phyloP scores from a whole-genome alignment of 2,329 filamentous ascomycete genomes.

The Aphanocladium album region DNA sequence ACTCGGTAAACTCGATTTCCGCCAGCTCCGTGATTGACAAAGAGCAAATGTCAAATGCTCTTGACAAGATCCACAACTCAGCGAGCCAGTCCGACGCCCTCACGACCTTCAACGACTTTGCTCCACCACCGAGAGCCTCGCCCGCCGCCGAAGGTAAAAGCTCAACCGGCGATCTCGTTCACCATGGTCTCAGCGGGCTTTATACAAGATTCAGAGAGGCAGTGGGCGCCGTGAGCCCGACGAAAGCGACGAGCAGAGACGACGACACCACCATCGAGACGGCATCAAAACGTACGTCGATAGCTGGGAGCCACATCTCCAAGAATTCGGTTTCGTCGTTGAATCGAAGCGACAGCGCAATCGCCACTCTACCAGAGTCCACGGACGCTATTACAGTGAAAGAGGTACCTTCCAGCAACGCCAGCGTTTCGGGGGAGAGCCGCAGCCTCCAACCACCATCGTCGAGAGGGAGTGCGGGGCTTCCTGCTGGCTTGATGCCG shows the following conservation, averaged over 20 bases:
- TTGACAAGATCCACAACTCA: conserved; percentile 83
- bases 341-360: conserved; percentile 35
- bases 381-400: neutral
- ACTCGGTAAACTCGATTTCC: conserved; percentile 38
- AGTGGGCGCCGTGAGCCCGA: conserved; percentile 61
- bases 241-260: conserved; percentile 32
- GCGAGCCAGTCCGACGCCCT: conserved; percentile 81
- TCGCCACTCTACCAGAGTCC: conserved; percentile 14
- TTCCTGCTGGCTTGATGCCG: conserved; percentile 41
- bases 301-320: conserved; percentile 34
- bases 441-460: conserved; percentile 27
- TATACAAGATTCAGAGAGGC: conserved; percentile 82
- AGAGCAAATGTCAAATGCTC: conserved; percentile 68
- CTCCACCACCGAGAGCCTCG: conserved; percentile 58
- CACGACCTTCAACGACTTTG: conserved; percentile 93
- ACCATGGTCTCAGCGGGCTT: conserved; percentile 81
- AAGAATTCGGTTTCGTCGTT: conserved; percentile 38
- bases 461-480: conserved; percentile 40
- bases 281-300: conserved; percentile 38
- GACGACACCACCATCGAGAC: conserved; percentile 41
- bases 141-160: conserved; percentile 62
- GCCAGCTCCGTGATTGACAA: conserved; percentile 48
- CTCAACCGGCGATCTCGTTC: conserved; percentile 66
- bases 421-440: conserved; percentile 11
- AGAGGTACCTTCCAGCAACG: conserved; percentile 1